phyloP scores from a whole-genome alignment of 225 moss, liverwort and hornwort genomes.

The Asterella californica region DNA sequence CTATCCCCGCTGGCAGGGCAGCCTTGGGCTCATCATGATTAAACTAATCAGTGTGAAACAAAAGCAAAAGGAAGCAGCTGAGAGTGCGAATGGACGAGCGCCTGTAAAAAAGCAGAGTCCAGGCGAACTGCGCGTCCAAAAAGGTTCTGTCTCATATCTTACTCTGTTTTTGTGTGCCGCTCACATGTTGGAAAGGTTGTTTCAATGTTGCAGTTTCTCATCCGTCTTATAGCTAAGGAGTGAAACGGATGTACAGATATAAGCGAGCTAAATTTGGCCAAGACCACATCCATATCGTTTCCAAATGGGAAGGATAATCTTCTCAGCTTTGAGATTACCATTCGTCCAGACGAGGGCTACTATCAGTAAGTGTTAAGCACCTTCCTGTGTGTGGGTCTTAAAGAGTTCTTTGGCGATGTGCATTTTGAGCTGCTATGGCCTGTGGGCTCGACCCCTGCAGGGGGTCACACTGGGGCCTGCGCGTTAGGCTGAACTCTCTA shows the following conservation, averaged over 20 bases:
- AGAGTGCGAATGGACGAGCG: conserved; percentile 91
- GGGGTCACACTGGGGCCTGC: no score
- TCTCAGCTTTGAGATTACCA: conserved; percentile 89
- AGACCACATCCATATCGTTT: conserved; percentile 83
- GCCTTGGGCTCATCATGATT: conserved; percentile 85
- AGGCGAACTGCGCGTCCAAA: conserved; percentile 94
- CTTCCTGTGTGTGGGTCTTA: no score
- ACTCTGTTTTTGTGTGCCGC: background rate
- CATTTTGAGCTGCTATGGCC: no score
- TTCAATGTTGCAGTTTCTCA: background rate
- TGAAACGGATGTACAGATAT: conserved; percentile 57
- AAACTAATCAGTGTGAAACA: conserved; percentile 98
- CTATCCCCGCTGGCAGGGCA: conserved; percentile 31
- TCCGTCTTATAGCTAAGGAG: background rate
- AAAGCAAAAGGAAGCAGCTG: conserved; percentile 97
- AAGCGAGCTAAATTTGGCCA: conserved; percentile 95
- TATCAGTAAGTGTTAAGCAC: conserved; percentile 63
- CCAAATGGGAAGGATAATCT: conserved; percentile 98
- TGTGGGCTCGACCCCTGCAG: no score
- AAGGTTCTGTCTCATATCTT: conserved; percentile 47
- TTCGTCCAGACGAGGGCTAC: conserved; percentile 94
- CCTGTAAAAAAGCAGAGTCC: conserved; percentile 96
- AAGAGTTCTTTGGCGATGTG: no score
- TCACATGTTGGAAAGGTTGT: background rate
- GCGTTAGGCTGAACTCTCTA: no score